Conservation (phyloP, 1,139 yeast genomes). For the Geotrichum fermentans region DNA sequence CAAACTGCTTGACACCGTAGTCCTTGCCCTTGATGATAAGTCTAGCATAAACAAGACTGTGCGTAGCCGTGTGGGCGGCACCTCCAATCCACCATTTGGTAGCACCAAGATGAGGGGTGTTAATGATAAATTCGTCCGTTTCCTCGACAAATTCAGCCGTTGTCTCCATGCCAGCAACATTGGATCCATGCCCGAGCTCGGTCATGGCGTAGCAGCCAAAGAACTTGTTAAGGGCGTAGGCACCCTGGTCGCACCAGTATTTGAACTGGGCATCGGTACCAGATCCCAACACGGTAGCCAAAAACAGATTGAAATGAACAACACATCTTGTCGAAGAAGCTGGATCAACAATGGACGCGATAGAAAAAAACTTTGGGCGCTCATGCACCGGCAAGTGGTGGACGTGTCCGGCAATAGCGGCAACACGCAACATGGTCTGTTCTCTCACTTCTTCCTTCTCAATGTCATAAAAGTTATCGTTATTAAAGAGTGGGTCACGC, state of each 20-base stretch:
- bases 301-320: conserved; percentile 64
- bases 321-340: conserved; percentile 62
- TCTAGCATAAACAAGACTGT: conserved; percentile 72
- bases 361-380: conserved; percentile 35
- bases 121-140: conserved; percentile 61
- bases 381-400: conserved; percentile 30
- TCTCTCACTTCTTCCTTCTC: conserved; percentile 47
- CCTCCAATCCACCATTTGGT: conserved; percentile 98
- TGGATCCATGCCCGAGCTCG: conserved; percentile 87
- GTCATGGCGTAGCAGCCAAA: conserved; percentile 94
- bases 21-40: conserved; percentile 73
- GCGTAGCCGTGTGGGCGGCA: conserved; percentile 91
- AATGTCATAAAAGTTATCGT: conserved; percentile 46
- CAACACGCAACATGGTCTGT: conserved; percentile 45
- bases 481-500: conserved; percentile 48
- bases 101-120: conserved; percentile 85
- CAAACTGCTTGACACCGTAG: conserved; percentile 86
- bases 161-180: conserved; percentile 84
- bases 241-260: conserved; percentile 73
- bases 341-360: conserved; percentile 48
- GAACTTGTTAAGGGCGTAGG: conserved; percentile 54
- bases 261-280: conserved; percentile 56
- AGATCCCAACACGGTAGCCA: conserved; percentile 62
- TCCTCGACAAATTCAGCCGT: conserved; percentile 69
- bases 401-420: conserved; percentile 44